Base-by-base conservation (phyloP, 2,329 filamentous ascomycete genomes). In the Domatiomyces globalis region DNA sequence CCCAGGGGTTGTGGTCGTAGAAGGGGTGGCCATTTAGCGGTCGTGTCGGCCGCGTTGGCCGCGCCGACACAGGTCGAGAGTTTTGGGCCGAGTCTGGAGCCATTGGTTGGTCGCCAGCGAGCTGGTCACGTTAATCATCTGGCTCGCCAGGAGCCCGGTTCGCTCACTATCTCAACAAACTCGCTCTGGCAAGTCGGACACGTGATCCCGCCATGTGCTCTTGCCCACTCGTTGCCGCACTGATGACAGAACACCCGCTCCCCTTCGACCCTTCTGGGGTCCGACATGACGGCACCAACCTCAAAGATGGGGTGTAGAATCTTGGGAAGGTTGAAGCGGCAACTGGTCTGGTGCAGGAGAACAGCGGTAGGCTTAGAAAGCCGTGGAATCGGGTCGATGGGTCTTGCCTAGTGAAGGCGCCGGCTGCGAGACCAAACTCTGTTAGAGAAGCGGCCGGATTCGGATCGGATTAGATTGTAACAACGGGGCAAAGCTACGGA, bases 171-270 rank as follows among this genome's bases (percentile, higher is more conserved):
- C 70, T 98, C 89, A 15, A 81, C 87, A 58, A 87, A 82, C 18
- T 94, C 87, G 39, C 81, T 80, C 3, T 75, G 65, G 65, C 92
- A 98, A n/a, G 71, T 67, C 15, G 88, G 87, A 64, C 92, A 98
- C 15, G 70, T 71, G 56, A 94, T 69, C 22, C 76, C 81, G 58
- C 77, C 73, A 56, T 84, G 77, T 54, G 86, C 79, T 54, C 79
- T 74, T 62, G 84, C 86, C 87, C 88, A 96, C 66, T 95, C 84
- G 56, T 84, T 71, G 49, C 76, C 66, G 70, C 92, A 96, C 54
- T 76, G 71, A 68, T 96, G 87, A 68, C 92, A 98, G 67, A 78
- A 94, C 50, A 95, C 83, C 57, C 90, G 79, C 63, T 94, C 85
- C 56, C 79, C 74, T 55, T 69, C 49, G 44, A 58, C 49, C 36